A percentile compares a stretch with the other conserved stretches of the same genome.
phyloP scores from a whole-genome alignment of 768 basidiomycete species.

The Phaeolepiota aurea region DNA sequence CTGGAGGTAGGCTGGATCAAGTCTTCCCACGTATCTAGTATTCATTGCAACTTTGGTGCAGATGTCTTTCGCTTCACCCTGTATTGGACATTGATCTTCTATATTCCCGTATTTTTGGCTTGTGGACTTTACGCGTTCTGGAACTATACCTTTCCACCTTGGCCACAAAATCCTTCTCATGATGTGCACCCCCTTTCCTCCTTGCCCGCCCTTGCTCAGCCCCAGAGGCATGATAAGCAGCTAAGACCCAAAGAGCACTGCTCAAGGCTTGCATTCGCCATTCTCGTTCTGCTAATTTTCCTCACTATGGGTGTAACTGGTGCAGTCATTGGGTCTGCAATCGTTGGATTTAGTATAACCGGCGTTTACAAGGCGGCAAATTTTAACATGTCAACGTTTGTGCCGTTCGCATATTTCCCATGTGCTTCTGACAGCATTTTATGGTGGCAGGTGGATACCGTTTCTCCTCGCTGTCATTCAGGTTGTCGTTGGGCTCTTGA shows the following conservation, averaged over 20 bases:
- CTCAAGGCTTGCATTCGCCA: conserved; percentile 37
- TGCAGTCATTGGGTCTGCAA: conserved; percentile 35
- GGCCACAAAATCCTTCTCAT: conserved; percentile 7
- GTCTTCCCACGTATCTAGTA: background rate
- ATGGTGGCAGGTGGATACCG: conserved; percentile 32
- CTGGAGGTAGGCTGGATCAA: conserved; percentile 21
- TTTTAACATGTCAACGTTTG: conserved; percentile 46
- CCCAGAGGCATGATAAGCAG: background rate
- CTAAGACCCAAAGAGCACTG: conserved; percentile 27
- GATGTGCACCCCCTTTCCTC: conserved; percentile 2
- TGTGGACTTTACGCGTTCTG: conserved; percentile 43
- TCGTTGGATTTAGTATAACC: conserved; percentile 35
- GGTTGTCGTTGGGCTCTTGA: conserved; percentile 31
- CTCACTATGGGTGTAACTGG: conserved; percentile 32
- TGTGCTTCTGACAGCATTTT: conserved; percentile 1
- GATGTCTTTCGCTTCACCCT: conserved; percentile 47
- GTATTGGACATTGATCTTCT: conserved; percentile 44
- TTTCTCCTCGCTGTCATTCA: conserved; percentile 35
- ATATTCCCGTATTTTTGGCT: conserved; percentile 38
- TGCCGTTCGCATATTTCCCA: conserved; percentile 5
- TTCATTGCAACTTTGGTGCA: conserved; percentile 10
- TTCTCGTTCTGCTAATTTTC: conserved; percentile 36
- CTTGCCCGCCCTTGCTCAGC: background rate
- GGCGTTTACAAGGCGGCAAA: conserved; percentile 35
- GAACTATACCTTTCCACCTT: conserved; percentile 42